Base-by-base conservation (phyloP, 1,139 yeast species). In the Scheffersomyces cryptocercus region DNA sequence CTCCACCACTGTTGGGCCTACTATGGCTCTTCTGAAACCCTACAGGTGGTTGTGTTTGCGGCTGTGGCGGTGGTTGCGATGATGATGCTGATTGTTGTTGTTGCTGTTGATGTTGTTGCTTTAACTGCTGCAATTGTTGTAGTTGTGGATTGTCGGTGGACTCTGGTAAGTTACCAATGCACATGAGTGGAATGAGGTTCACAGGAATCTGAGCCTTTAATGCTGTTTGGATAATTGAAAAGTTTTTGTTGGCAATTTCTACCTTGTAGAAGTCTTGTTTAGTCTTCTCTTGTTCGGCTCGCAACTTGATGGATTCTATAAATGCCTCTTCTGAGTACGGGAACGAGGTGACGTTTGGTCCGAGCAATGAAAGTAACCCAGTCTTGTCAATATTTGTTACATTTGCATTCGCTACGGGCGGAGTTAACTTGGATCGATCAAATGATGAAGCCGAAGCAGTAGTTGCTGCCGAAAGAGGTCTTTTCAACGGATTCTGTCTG, bases 251-350 rank as follows among this genome's bases (percentile, higher is more conserved):
- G 29, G 85, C 73, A 33, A 77, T 68, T 58, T 90, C 96, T 31
- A 85, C 68, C 45, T 77, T 78, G 60, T 86, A 84, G 55, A 74
- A 85, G 53, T 87, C 95, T 61, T 90, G 97, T 53, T 85, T 85
- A 1, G 97, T 87, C 35, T 79, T 75, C 61, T 91, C 97, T 58
- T 87, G 95, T 59, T 88, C 95, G 2, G 82, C 68, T 45, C 84
- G 78, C 28, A 88, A 73, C 35, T 76, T 76, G 36, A 90, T 67
- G 0, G 91, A 82, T 51, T 82, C 84, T 26, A 76, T 62, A 33
- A 84, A 73, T 2, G 95, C 77, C 16, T 75, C 71, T 47, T 87
- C 91, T 2, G 87, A 70, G 57, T 73, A 74, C 1, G 84, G 84
- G 79, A 88, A 84, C 24, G 70, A 61, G 5, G 70, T 58, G 8